Conservation (phyloP, 2,329 filamentous ascomycete genomes). For the Madurella fahalii region DNA sequence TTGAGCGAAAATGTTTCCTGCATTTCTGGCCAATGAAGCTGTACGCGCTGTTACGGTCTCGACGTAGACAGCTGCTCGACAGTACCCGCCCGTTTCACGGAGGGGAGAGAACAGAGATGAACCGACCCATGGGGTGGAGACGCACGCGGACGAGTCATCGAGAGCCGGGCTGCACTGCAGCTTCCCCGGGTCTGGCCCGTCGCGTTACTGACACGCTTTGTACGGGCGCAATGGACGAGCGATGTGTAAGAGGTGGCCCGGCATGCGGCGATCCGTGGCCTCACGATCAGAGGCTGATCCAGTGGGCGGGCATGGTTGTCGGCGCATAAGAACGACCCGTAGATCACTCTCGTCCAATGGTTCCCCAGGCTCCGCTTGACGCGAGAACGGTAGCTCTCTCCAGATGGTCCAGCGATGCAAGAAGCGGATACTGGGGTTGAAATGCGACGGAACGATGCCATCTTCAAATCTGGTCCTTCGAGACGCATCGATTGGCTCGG, state of each 20-base stretch:
- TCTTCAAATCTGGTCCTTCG: conserved; percentile 22
- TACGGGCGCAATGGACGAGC: neutral
- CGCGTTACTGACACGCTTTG: conserved; percentile 4
- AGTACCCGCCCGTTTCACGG: conserved; percentile 16
- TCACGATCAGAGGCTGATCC: conserved; percentile 3
- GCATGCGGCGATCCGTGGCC: conserved; percentile 11
- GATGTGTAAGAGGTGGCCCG: neutral
- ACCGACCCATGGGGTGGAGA: conserved; percentile 7
- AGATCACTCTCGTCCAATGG: conserved; percentile 23
- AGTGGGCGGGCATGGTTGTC: conserved; percentile 12
- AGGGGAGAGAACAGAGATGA: neutral
- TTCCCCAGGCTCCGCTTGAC: conserved; percentile 6
- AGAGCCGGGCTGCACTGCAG: conserved; percentile 5
- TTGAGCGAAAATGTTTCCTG: conserved; percentile 22
- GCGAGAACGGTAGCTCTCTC: conserved; percentile 14
- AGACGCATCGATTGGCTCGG: conserved; percentile 26
- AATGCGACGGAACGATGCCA: conserved; percentile 12
- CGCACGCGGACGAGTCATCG: conserved; percentile 8
- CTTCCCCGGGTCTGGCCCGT: neutral
- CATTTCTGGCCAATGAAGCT: conserved; percentile 27
- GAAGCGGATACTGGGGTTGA: conserved; percentile 12
- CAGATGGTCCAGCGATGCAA: conserved; percentile 8
- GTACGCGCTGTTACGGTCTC: conserved; percentile 23
- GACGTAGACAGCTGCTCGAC: conserved; percentile 9
- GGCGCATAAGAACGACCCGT: conserved; percentile 24